Evolutionary conservation across 441 rosid genomes (phyloP).

Genomic region (Erysimum pusillum): DNA sequence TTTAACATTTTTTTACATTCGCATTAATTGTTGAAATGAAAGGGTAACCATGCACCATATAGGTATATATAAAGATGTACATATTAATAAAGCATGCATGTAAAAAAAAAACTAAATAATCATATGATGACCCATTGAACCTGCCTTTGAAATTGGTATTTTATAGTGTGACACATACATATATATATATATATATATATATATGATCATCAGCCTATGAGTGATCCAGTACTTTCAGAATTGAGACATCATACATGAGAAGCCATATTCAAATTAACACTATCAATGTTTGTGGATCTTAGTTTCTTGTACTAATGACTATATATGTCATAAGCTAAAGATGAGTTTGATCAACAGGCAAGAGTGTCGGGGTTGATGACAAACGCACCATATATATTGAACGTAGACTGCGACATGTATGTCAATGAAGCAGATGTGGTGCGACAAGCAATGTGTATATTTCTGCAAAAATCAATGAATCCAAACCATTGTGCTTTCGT

Average conservation of each 20-base stretch:
- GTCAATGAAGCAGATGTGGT: constrained; percentile 30
- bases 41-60: too few relatives aligned
- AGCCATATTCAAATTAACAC: neutral
- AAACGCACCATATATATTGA: constrained; percentile 36
- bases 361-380: constrained; percentile 67
- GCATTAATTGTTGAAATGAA: neutral
- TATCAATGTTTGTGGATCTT: neutral
- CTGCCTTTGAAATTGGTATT: too few relatives aligned
- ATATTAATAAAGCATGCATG: neutral
- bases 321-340: neutral
- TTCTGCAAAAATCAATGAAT: neutral
- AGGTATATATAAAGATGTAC: too few relatives aligned
- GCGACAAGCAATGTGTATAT: constrained; percentile 34
- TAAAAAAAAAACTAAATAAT: too few relatives aligned
- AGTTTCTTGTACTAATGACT: neutral
- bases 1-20: neutral
- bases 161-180: too few relatives aligned
- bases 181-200: too few relatives aligned
- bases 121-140: too few relatives aligned
- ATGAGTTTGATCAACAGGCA: constrained; percentile 43
- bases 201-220: too few relatives aligned
- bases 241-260: neutral
- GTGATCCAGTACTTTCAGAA: too few relatives aligned
- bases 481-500: constrained; percentile 31
- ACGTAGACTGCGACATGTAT: constrained; percentile 39